Base-by-base conservation (phyloP, 371 early-diverging fungal species). In the Lichtheimia ramosa region DNA sequence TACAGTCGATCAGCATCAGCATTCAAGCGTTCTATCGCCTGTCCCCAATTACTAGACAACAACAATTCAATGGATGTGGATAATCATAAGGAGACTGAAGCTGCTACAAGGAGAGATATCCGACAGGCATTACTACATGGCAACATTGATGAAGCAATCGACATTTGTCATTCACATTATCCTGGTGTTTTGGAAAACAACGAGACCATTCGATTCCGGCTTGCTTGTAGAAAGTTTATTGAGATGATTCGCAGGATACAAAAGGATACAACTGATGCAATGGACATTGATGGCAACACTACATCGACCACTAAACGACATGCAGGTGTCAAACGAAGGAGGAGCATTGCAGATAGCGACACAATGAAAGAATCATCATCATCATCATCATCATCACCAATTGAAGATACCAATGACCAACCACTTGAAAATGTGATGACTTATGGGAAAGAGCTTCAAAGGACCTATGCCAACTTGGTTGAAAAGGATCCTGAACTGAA, bases 201-300 rank as follows among this genome's bases (percentile, higher is more conserved):
- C 58, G 73, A 74, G 15, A 70, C 77, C 34, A 68, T 94, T 51
- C 66, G 71, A 40, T 91, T 94, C 58, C 84, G 84, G 54, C 82
- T 96, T 40, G 74, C 83, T 14, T 93, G 95, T 65, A 89, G 85
- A 49, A 83, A 88, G 61, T 94, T 94, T 67, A 71, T 94, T n/a
- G 92, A 92, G 72, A 78, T 92, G 69, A 85, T 91, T 41, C 56
- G 73, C n/a, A 52, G 52, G 20, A 34, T 54, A 56, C 49, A 18
- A 51, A 24, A 3, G 46, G 34, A 23, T 43, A 42, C 16, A 13
- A 48, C 20, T 27, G 50, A 42, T 46, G 20, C 13, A 24, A 56
- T 49, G 51, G 50, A 51, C 18, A 46, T 28, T 18, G 52, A 74
- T 62, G 60, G 69, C 27, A 69, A 64, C 13, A 56, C 46, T 5